Evolutionary conservation across 2,329 filamentous ascomycete genomes (phyloP).

Genomic region (Alternaria viburni): DNA sequence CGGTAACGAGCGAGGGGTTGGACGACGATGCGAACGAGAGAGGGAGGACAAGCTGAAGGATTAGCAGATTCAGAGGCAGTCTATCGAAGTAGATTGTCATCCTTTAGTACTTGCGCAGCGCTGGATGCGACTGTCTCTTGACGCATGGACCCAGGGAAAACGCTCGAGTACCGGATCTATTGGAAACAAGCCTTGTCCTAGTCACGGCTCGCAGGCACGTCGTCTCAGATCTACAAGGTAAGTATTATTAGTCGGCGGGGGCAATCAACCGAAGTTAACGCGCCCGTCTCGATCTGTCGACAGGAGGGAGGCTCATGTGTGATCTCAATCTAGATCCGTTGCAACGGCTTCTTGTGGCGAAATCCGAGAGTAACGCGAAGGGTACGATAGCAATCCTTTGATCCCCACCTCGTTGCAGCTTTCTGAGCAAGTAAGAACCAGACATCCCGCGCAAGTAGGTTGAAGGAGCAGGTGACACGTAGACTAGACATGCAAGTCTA

Average conservation of each 20-base stretch:
- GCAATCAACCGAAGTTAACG: constrained; percentile 42
- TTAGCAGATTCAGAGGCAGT: constrained; percentile 18
- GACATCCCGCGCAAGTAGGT: constrained; percentile 25
- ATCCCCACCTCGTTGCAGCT: constrained; percentile 11
- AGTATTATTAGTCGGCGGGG: constrained; percentile 40
- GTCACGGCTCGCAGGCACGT: constrained; percentile 40
- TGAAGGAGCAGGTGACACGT: constrained; percentile 26
- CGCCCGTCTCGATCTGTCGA: constrained; percentile 31
- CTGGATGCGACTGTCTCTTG: constrained; percentile 31
- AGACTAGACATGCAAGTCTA: constrained; percentile 30
- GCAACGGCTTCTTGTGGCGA: constrained; percentile 38
- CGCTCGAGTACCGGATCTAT: constrained; percentile 48
- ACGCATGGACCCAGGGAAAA: constrained; percentile 36
- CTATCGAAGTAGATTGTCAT: constrained; percentile 43
- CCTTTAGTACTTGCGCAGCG: constrained; percentile 43
- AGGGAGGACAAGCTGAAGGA: constrained; percentile 14
- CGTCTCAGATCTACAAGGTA: constrained; percentile 33
- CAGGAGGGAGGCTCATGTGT: constrained; percentile 31
- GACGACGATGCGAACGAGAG: constrained; percentile 4
- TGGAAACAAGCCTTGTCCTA: constrained; percentile 46
- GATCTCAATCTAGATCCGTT: constrained; percentile 40
- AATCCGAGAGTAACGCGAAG: constrained; percentile 23
- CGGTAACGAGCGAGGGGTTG: constrained; percentile 6
- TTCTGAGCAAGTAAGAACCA: constrained; percentile 16
- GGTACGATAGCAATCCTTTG: constrained; percentile 19